Evolutionary conservation across 2,329 filamentous ascomycete genomes (phyloP), one percentile per base, ranked within the genome.

Genomic region (Talaromyces sp.): DNA sequence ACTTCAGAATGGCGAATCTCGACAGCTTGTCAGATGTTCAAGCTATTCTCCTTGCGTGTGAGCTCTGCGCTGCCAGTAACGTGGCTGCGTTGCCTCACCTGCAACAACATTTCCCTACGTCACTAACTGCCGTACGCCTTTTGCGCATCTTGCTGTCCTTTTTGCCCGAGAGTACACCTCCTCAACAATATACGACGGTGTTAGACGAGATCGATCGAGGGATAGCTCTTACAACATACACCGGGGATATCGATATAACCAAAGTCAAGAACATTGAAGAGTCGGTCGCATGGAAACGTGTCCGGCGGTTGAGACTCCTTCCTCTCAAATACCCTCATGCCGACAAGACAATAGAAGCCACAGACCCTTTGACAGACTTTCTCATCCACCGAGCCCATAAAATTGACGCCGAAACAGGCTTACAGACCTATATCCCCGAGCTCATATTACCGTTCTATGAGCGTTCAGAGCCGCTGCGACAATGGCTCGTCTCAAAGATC

Each of bases 101-200:
- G 68, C 82, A 83, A 67, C 77, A 82, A 51, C 75, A 78, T 58
- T 82, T 82, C 61, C 79, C 79, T 58, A 79, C 74, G 66, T 75
- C 81, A 65, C 79, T 88, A 58, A 76, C 81, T 34, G 75, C 83
- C 6, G 83, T 84, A 67, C 79, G 86, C 17, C 74, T 86, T 62
- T 79, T 89, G 67, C 84, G 84, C 67, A 85, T 89, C 60, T 75
- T 89, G 62, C 77, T 89, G 67, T 86, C 85, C 64, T 88, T 84
- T 70, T 79, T 89, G n/a, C 86, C 87, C 22, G 85, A 88, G 72
- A 84, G 81, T 68, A 73, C 79, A 34, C 82, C 85, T 25, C 85
- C 86, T 3, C 75, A 77, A 5, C 73, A 76, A 34, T 86, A 88
- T 69, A 74, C 76, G 25, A 71, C 76, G 31, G 83, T 83, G 65